Evolutionary conservation across 2,329 filamentous ascomycete species (phyloP), one percentile per base, ranked within the genome.

Genomic region (Lecanoromycetidae sp.): DNA sequence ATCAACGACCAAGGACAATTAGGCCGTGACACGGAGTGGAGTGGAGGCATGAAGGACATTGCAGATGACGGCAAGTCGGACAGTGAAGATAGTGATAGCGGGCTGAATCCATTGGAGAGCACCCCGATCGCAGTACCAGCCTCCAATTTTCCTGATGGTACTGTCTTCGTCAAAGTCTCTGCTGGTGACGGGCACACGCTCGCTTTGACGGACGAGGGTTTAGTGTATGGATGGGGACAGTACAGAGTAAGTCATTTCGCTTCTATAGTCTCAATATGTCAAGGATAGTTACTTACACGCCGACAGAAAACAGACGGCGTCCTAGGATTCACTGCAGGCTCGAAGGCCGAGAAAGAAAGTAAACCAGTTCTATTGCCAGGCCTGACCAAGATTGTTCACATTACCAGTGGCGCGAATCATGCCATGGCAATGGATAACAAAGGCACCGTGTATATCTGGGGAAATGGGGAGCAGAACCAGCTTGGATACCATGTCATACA

Each of bases 1-100:
- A 84, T 90, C 55, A 91, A 91, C 60, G 84, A 90, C 59, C 77
- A 87, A 57, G 80, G 81, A 52, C 82, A 85, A 6, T 72, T 91
- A 17, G 86, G 84, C 35, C 74, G 86, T 57, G 76, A 84, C 59
- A 87, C 83, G 3, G 68, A 67, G 9, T 80, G 77, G 71, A 57
- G 58, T 8, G 58, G 58, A 33, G 58, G 58, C 29, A 42, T 59
- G 38, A 57, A 49, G 34, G 60, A 58, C 35, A 56, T 60, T 23
- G 60, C 62, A 42, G 58, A 57, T 23, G 45, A 49, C 10, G 20
- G n/a, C n/a, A n/a, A n/a, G n/a, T n/a, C n/a, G n/a, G n/a, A 50
- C 15, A 48, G 68, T 32, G 66, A 80, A 40, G 74, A 76, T 10
- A 51, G 15, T 25, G 72, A 73, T 46, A 66, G 63, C 46, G 75